Percentiles rank a stretch among this genome's conserved stretches.
These are phyloP conservation scores for Calonectria leucothoes DNA, from an alignment of 2,329 filamentous ascomycete species.

Conservation along the genomic window DNA sequence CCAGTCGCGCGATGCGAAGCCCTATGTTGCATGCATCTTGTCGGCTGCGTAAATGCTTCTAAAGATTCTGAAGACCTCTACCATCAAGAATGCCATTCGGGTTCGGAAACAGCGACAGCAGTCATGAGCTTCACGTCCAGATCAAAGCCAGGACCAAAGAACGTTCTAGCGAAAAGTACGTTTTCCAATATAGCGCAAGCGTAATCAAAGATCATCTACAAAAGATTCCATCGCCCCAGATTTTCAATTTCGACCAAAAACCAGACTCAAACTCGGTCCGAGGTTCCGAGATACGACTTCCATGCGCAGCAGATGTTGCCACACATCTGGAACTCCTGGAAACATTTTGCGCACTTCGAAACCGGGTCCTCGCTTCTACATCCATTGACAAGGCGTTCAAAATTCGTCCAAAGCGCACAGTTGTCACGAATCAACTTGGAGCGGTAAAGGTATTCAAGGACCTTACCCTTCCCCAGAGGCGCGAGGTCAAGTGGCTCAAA, in stretches of 20 bases:
- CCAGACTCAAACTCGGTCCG: not conserved
- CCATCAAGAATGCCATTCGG: not conserved
- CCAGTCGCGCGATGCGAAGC: too few species aligned
- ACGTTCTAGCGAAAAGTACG: not conserved
- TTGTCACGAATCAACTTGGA: not conserved
- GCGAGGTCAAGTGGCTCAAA: not conserved
- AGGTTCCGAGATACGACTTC: not conserved
- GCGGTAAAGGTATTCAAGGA: not conserved
- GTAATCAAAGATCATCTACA: too few species aligned
- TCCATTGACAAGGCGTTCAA: not conserved
- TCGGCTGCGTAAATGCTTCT: too few species aligned
- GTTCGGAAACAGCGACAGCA: not conserved
- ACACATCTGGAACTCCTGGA: not conserved
- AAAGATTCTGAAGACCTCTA: not conserved
- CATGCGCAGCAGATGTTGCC: not conserved
- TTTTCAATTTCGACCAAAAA: not conserved
- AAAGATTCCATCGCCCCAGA: not conserved
- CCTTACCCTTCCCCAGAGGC: not conserved
- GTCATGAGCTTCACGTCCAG: not conserved
- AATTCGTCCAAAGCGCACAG: not conserved
- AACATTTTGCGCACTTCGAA: not conserved
- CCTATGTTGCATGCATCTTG: too few species aligned
- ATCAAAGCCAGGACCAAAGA: not conserved
- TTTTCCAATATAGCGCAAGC: not conserved
- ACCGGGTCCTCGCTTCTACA: not conserved